These are phyloP conservation scores for Pseudozyma hubeiensis DNA, from an alignment of 1,284 basidiomycete genomes.

Conservation along the genomic window DNA sequence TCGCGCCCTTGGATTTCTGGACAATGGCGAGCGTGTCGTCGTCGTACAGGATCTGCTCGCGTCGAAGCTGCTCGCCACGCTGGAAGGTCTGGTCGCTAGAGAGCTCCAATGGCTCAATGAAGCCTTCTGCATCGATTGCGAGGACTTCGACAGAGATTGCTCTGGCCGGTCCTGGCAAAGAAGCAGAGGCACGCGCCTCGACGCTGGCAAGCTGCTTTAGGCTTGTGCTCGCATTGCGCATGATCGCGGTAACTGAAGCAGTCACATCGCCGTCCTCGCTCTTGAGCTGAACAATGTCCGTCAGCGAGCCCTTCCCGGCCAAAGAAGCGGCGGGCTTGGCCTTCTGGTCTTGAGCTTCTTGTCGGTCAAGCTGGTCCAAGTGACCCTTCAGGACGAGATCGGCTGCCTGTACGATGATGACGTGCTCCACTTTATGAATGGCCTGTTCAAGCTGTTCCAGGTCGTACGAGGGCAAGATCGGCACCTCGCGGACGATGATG, in stretches of 20 bases:
- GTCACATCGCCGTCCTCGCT: slow-evolving; percentile 10
- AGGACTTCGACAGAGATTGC: slow-evolving; percentile 44
- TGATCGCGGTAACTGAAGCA: slow-evolving; percentile 13
- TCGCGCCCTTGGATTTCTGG: slow-evolving; percentile 29
- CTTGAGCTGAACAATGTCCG: slow-evolving; percentile 17
- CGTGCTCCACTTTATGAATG: slow-evolving; percentile 87
- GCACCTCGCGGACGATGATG: slow-evolving; percentile 82
- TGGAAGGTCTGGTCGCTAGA: slow-evolving; percentile 44
- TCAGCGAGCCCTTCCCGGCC: slow-evolving; percentile 9
- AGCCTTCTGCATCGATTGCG: slow-evolving; percentile 46
- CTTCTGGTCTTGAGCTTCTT: slow-evolving; percentile 18
- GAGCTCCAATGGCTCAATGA: slow-evolving; percentile 26
- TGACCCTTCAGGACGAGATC: slow-evolving; percentile 49
- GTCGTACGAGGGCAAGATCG: slow-evolving; percentile 78
- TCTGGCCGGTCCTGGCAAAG: slow-evolving; percentile 7
- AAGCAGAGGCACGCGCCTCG: neutral
- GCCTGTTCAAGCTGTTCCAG: slow-evolving; percentile 81
- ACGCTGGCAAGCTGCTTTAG: slow-evolving; percentile 10
- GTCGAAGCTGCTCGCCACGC: slow-evolving; percentile 40
- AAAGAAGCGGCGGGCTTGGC: neutral
- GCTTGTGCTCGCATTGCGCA: slow-evolving; percentile 8
- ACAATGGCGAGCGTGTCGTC: slow-evolving; percentile 51
- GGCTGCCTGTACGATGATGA: slow-evolving; percentile 81
- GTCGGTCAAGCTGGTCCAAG: slow-evolving; percentile 33
- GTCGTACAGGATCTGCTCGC: slow-evolving; percentile 49